Conservation (phyloP, 2,329 filamentous ascomycete genomes). For the Cordyceps cateniannulata region DNA sequence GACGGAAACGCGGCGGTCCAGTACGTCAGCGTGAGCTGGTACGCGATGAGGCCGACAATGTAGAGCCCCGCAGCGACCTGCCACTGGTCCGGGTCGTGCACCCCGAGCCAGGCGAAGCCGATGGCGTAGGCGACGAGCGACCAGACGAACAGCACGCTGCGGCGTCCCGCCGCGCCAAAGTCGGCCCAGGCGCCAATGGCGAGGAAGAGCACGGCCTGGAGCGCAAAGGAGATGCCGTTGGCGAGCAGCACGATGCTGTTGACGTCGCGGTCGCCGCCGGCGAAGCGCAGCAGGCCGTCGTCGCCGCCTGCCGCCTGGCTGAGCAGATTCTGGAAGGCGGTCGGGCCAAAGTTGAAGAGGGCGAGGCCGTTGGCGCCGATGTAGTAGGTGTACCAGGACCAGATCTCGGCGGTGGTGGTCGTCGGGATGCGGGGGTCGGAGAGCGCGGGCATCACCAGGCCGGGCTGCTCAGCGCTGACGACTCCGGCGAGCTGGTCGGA, state of each 20-base stretch:
- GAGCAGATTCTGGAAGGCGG: constrained; percentile 58
- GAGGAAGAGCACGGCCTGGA: constrained; percentile 54
- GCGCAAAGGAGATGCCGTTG: constrained; percentile 63
- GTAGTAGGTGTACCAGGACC: constrained; percentile 42
- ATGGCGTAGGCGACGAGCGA: constrained; percentile 56
- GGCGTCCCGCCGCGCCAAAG: constrained; percentile 57
- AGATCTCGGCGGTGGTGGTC: constrained; percentile 11
- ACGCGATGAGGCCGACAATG: constrained; percentile 59
- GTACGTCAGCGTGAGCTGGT: constrained; percentile 61
- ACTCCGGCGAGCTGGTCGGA: neutral
- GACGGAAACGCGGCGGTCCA: constrained; percentile 55
- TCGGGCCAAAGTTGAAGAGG: constrained; percentile 59
- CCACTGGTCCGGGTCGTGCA: constrained; percentile 56
- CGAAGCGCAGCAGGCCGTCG: constrained; percentile 45
- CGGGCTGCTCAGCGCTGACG: neutral
- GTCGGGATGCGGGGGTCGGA: constrained; percentile 8
- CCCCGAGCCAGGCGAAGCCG: constrained; percentile 62
- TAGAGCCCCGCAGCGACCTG: constrained; percentile 54
- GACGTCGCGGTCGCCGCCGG: constrained; percentile 50
- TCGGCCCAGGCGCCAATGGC: constrained; percentile 50
- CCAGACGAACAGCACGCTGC: constrained; percentile 55
- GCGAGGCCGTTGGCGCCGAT: constrained; percentile 59
- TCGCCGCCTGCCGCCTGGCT: constrained; percentile 52
- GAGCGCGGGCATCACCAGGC: constrained; percentile 9
- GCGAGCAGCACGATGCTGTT: constrained; percentile 59